These are phyloP conservation scores for Lentinula novae-zelandiae DNA, from an alignment of 1,284 basidiomycete species.

Conservation along the genomic window DNA sequence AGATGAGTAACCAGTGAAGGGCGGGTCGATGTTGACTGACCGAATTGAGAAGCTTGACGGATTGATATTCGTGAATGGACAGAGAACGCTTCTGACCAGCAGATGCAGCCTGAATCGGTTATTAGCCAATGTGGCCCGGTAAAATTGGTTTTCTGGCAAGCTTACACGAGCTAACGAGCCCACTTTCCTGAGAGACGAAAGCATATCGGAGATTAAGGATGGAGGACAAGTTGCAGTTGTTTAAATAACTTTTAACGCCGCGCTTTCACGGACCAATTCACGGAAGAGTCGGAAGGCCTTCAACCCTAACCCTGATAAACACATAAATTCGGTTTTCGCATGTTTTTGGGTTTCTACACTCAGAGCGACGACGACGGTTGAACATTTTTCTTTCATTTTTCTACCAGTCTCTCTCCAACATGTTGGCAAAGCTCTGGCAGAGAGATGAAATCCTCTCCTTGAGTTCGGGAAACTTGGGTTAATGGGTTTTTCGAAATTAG, in stretches of 20 bases:
- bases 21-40: slow-evolving; percentile 39
- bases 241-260: not conserved
- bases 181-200: slow-evolving; percentile 59
- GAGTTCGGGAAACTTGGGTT: slow-evolving; percentile 66
- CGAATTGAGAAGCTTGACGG: slow-evolving; percentile 90
- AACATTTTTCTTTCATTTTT: slow-evolving; percentile 21
- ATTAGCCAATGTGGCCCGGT: not conserved
- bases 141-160: slow-evolving; percentile 12
- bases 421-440: slow-evolving; percentile 57
- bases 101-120: slow-evolving; percentile 51
- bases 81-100: slow-evolving; percentile 88
- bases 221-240: not conserved
- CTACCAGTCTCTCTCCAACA: slow-evolving; percentile 74
- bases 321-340: slow-evolving; percentile 7
- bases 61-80: slow-evolving; percentile 99
- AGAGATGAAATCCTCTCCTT: slow-evolving; percentile 61
- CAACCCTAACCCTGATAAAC: not conserved
- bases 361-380: slow-evolving; percentile 78
- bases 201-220: slow-evolving; percentile 37
- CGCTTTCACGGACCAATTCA: not conserved
- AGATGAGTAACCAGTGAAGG: not conserved
- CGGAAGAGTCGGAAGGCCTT: not conserved
- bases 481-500: slow-evolving; percentile 75
- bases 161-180: slow-evolving; percentile 59
- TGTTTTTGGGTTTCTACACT: slow-evolving; percentile 22